phyloP scores from a whole-genome alignment of 768 basidiomycete genomes.

The Suillus placidus region DNA sequence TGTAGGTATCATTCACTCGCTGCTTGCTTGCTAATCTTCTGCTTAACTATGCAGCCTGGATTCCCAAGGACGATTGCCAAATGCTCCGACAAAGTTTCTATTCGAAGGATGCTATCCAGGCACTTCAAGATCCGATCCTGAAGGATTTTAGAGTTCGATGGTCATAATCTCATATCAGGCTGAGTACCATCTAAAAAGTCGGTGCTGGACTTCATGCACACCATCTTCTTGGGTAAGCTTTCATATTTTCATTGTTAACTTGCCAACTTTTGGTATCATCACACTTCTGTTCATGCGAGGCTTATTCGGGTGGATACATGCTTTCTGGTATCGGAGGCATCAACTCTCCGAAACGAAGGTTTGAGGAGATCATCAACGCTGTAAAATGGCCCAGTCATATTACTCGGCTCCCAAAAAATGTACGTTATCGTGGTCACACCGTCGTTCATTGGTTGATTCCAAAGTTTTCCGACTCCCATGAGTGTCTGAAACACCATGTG shows the following conservation, averaged over 20 bases:
- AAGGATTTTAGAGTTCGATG: background rate
- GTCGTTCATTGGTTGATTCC: no score
- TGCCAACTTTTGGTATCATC: background rate
- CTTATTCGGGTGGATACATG: no score
- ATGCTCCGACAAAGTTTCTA: background rate
- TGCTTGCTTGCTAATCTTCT: background rate
- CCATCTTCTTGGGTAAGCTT: background rate
- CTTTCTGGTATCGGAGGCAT: no score
- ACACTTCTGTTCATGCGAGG: no score
- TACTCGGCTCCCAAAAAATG: no score
- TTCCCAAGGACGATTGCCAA: background rate
- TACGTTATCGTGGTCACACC: no score
- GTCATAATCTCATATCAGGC: background rate
- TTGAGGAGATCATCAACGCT: no score
- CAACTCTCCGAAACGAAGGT: no score
- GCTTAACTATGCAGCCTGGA: background rate
- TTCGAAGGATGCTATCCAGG: background rate
- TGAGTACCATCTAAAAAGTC: background rate
- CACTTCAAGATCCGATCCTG: background rate
- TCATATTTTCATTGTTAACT: background rate
- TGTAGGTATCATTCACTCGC: background rate
- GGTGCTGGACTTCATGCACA: background rate
- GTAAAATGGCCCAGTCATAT: no score
- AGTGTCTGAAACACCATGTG: no score
- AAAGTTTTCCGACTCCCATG: no score